Evolutionary conservation across 768 basidiomycete genomes (phyloP).

Genomic region (Rhodocollybia butyracea): DNA sequence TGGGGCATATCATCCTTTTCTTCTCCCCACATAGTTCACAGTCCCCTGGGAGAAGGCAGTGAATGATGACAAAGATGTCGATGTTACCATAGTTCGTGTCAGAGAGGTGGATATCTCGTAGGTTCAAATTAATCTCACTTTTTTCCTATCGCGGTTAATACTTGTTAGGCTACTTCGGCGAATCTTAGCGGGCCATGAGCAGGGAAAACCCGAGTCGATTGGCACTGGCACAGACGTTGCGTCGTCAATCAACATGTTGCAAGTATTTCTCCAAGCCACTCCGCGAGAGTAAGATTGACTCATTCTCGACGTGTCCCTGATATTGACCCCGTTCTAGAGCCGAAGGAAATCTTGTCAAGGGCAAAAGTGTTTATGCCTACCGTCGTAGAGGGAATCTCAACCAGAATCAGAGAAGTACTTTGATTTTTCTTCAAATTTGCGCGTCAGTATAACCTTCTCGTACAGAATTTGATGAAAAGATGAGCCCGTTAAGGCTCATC

Average conservation of each 20-base stretch:
- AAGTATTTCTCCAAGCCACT: constrained; percentile 29
- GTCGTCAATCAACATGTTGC: constrained; percentile 28
- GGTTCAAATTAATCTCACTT: constrained; percentile 19
- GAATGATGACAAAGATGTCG: background rate
- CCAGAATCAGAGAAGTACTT: background rate
- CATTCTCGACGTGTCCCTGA: background rate
- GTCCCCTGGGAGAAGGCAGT: constrained; percentile 4
- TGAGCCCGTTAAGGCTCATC: constrained; percentile 34
- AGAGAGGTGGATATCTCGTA: constrained; percentile 19
- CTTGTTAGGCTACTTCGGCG: background rate
- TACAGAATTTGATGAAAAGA: background rate
- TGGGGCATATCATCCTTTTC: constrained; percentile 12
- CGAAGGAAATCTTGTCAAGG: constrained; percentile 17
- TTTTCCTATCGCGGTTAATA: background rate
- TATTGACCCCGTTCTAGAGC: background rate
- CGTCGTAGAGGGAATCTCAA: background rate
- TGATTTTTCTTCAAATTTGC: background rate
- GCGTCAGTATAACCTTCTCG: background rate
- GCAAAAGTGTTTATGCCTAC: constrained; percentile 21
- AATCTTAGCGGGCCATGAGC: background rate
- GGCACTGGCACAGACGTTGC: constrained; percentile 17
- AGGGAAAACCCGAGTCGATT: constrained; percentile 7
- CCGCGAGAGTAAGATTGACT: constrained; percentile 22
- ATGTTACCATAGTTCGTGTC: constrained; percentile 13
- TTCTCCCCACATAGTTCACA: background rate